These are phyloP conservation scores for sunflower (Helianthus annuus) DNA, from an alignment of 129 eudicot species.

Conservation along the genomic window DNA sequence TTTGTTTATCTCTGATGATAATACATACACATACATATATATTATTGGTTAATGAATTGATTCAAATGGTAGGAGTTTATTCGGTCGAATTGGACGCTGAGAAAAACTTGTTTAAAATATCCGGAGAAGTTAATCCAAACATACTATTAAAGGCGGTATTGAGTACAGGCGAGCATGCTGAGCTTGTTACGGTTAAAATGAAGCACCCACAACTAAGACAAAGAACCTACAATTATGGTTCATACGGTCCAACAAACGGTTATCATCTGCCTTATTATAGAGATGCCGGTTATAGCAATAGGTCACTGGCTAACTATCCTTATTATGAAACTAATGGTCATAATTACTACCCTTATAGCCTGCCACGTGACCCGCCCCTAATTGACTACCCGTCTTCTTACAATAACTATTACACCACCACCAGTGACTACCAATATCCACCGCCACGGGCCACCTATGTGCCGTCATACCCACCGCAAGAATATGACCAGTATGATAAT, in stretches of 20 bases:
- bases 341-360: neutral
- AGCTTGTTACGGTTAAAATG: constrained; percentile 35
- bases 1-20: neutral
- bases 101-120: constrained; percentile 15
- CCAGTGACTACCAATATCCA: constrained; percentile 12
- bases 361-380: neutral
- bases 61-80: constrained; percentile 34
- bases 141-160: constrained; percentile 35
- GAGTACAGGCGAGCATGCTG: constrained; percentile 42
- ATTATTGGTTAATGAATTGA: neutral
- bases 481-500: constrained; percentile 20
- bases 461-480: constrained; percentile 35
- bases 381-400: constrained; percentile 15
- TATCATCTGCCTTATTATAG: constrained; percentile 7
- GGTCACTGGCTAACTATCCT: constrained; percentile 17
- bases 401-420: constrained; percentile 3
- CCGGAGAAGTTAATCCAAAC: constrained; percentile 41
- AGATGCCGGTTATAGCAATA: neutral
- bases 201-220: constrained; percentile 37
- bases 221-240: constrained; percentile 8
- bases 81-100: constrained; percentile 30
- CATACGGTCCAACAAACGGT: constrained; percentile 11
- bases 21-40: neutral
- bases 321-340: constrained; percentile 15
- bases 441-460: constrained; percentile 34